These are phyloP conservation scores for Botrytis squamosa DNA, from an alignment of 2,329 filamentous ascomycete species.

Conservation along the genomic window DNA sequence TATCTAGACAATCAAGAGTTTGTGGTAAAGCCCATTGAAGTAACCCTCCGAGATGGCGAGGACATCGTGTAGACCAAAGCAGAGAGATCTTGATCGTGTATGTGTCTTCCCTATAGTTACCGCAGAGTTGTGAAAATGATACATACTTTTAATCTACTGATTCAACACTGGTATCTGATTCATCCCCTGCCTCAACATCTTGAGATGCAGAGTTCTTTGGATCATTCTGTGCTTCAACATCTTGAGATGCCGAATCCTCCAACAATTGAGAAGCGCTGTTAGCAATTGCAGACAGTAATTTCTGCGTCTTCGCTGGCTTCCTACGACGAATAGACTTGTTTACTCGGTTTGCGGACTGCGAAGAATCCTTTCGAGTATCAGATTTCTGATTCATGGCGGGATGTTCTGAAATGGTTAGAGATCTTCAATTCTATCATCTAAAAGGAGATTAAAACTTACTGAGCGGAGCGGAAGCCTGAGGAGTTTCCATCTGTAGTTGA, in stretches of 20 bases:
- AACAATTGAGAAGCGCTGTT: background rate
- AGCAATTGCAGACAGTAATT: background rate
- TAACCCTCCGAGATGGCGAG: background rate
- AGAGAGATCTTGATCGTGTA: background rate
- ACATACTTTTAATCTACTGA: background rate
- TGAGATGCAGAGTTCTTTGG: background rate
- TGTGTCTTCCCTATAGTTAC: background rate
- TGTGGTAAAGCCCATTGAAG: background rate
- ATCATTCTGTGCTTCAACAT: background rate
- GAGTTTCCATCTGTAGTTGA: background rate
- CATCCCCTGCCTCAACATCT: background rate
- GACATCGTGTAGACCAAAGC: background rate
- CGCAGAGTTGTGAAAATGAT: background rate
- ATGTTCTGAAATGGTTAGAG: background rate
- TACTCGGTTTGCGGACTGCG: background rate
- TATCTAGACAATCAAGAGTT: background rate
- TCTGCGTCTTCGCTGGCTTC: background rate
- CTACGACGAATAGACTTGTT: background rate
- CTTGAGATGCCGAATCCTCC: background rate
- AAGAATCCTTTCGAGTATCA: background rate
- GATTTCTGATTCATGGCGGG: background rate
- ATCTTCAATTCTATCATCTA: too few relatives aligned
- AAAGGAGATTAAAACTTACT: background rate
- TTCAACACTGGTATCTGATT: background rate
- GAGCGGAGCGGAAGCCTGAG: too few relatives aligned